These are phyloP conservation scores for Cercis canadensis DNA, from an alignment of 306 rosid species.

Conservation along the genomic window DNA sequence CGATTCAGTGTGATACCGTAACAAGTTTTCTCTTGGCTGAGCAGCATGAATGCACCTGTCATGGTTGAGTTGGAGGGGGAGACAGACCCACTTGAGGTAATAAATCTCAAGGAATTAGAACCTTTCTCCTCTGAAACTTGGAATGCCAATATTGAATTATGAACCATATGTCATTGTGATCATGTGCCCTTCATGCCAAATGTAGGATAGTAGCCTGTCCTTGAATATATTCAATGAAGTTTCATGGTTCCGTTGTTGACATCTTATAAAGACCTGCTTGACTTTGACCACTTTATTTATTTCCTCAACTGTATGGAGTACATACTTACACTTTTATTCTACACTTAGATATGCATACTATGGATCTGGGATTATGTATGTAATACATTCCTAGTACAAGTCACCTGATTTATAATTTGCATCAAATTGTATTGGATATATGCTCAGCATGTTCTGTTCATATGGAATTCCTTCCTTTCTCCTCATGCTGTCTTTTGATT, in stretches of 20 bases:
- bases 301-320: not conserved
- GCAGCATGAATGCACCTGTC: slow-evolving; percentile 98
- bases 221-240: not conserved
- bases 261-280: not conserved
- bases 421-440: slow-evolving; percentile 14
- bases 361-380: not conserved
- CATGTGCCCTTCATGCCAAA: slow-evolving; percentile 1
- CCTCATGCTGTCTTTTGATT: too few species aligned
- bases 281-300: not conserved
- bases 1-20: not conserved
- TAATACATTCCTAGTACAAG: not conserved
- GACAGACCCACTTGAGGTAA: slow-evolving; percentile 95
- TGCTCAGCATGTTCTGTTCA: not conserved
- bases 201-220: not conserved
- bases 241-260: not conserved
- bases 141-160: slow-evolving; percentile 21
- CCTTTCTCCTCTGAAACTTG: not conserved
- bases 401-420: not conserved
- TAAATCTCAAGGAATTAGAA: not conserved
- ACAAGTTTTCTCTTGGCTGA: slow-evolving; percentile 27
- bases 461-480: too few species aligned
- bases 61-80: slow-evolving; percentile 98
- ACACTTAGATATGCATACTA: not conserved
- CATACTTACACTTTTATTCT: not conserved
- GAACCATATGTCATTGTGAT: not conserved